Evolutionary conservation across 805 yeast genomes (phyloP).

Genomic region (Saccharomycopsis sp.): DNA sequence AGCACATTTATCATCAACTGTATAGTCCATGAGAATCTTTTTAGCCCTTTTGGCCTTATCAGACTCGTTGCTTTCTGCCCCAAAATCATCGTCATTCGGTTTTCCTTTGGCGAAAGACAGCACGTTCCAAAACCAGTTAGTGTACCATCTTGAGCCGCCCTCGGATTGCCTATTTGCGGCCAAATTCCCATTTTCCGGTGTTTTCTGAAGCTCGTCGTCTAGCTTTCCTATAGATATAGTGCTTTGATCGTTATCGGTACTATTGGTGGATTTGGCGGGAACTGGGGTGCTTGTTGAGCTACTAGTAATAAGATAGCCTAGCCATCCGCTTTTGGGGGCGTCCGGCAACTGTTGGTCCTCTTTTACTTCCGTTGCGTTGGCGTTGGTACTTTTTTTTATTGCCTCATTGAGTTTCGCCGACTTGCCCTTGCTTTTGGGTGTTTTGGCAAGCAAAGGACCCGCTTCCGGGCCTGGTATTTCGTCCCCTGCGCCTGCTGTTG

Average conservation of each 20-base stretch:
- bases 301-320: background rate
- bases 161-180: background rate
- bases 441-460: background rate
- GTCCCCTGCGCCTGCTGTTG: background rate
- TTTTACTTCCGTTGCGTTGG: background rate
- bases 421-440: background rate
- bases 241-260: background rate
- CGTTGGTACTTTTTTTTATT: background rate
- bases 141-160: conserved; percentile 12
- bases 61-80: conserved; percentile 10
- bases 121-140: conserved; percentile 17
- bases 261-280: background rate
- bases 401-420: background rate
- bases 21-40: conserved; percentile 4
- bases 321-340: background rate
- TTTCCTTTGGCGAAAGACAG: background rate
- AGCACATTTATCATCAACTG: conserved; percentile 3
- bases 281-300: background rate
- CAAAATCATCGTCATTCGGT: background rate
- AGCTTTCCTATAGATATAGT: background rate
- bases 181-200: background rate
- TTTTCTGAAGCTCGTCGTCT: background rate
- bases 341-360: background rate
- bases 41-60: conserved; percentile 14
- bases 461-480: no score